A percentile compares a stretch with the other conserved stretches of the same genome.
Evolutionary conservation across 2,329 filamentous ascomycete genomes (phyloP).

Genomic region (Stylonectria norvegica): DNA sequence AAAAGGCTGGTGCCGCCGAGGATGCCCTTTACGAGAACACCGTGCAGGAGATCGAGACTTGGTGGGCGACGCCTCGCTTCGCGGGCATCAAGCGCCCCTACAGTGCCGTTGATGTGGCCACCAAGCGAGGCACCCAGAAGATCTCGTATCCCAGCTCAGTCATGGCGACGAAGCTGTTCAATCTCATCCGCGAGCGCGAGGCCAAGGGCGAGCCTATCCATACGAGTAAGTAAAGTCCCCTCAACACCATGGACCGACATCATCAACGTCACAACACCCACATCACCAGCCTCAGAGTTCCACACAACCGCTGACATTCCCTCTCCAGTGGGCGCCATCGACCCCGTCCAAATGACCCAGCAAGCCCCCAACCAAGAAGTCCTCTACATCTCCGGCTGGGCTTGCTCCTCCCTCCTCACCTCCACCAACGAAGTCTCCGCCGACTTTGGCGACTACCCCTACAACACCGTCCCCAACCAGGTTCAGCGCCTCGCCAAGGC

Average conservation of each 20-base stretch:
- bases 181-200: slow-evolving; percentile 74
- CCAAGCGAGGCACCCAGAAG: slow-evolving; percentile 83
- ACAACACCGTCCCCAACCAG: slow-evolving; percentile 98
- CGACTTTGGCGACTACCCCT: slow-evolving; percentile 97
- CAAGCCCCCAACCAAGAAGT: slow-evolving; percentile 95
- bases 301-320: slow-evolving; percentile 11
- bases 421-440: slow-evolving; percentile 95
- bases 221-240: slow-evolving; percentile 80
- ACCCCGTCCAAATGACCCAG: slow-evolving; percentile 99
- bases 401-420: slow-evolving; percentile 89
- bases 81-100: slow-evolving; percentile 90
- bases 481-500: slow-evolving; percentile 95
- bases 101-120: slow-evolving; percentile 84
- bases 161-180: slow-evolving; percentile 93
- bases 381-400: slow-evolving; percentile 95
- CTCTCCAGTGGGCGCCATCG: slow-evolving; percentile 87
- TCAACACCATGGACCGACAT: too few species aligned
- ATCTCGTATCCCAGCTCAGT: slow-evolving; percentile 88
- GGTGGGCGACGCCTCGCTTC: slow-evolving; percentile 86
- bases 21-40: slow-evolving; percentile 83
- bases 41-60: slow-evolving; percentile 78
- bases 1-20: slow-evolving; percentile 77
- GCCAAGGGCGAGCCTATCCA: slow-evolving; percentile 84
- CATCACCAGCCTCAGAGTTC: neutral
- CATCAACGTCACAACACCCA: too few species aligned